Conservation (phyloP, 1,139 yeast species). For the Scheffersomyces titani region DNA sequence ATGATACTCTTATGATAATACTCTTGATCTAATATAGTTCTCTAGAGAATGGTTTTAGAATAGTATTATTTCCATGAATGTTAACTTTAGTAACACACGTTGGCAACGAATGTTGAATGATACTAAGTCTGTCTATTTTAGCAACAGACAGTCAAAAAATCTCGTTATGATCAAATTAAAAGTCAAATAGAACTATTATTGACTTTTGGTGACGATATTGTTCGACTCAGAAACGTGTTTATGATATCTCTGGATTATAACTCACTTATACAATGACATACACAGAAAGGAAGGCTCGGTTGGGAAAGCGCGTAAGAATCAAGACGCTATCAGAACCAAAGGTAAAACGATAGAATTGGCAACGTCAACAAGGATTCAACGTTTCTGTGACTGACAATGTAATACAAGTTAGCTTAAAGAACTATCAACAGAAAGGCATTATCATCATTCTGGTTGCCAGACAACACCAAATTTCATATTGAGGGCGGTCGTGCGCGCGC, state of each 20-base stretch:
- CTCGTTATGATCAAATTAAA: neutral
- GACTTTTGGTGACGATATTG: neutral
- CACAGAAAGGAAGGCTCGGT: neutral
- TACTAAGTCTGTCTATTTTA: neutral
- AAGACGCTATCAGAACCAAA: neutral
- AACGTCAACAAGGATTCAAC: neutral
- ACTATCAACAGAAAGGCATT: neutral
- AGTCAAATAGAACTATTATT: neutral
- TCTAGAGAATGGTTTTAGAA: too few species aligned
- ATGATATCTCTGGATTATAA: neutral
- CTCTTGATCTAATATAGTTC: too few species aligned
- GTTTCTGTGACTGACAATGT: neutral
- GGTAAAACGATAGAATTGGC: neutral
- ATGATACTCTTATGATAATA: neutral
- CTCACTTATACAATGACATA: neutral
- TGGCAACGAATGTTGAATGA: neutral
- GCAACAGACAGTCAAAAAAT: neutral
- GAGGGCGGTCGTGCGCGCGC: conserved; percentile 6
- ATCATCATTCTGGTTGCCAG: neutral
- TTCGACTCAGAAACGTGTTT: neutral
- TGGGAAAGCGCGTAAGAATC: neutral
- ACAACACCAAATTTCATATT: neutral
- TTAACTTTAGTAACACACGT: neutral
- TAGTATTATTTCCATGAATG: neutral
- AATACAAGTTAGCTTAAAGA: neutral